Conservation (phyloP, 768 basidiomycete genomes). For the Rubroboletus pulcherrimus region DNA sequence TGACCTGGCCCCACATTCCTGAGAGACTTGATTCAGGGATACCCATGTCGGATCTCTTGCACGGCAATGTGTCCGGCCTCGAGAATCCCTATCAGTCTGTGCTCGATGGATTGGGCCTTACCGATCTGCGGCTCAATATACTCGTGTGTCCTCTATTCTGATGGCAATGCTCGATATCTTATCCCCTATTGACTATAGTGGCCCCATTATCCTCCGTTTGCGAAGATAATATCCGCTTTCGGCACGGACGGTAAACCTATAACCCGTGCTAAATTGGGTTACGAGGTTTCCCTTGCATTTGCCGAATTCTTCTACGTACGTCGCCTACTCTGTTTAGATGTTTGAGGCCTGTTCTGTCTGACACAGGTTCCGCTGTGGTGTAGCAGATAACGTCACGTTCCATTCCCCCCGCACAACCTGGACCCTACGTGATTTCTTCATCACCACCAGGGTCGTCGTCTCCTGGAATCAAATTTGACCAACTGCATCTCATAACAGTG, state of each 20-base stretch:
- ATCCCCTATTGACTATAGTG: conserved; percentile 14
- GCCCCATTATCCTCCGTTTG: conserved; percentile 25
- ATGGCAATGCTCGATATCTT: not conserved
- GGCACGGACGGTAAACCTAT: conserved; percentile 16
- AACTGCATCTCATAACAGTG: conserved; percentile 23
- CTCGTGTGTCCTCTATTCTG: conserved; percentile 13
- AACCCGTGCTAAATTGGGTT: conserved; percentile 24
- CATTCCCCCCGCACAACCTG: conserved; percentile 9
- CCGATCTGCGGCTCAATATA: conserved; percentile 20
- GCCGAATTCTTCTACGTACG: conserved; percentile 30
- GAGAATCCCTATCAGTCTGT: conserved; percentile 19
- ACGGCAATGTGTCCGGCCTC: conserved; percentile 18
- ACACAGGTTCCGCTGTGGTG: not conserved
- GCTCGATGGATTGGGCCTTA: conserved; percentile 18
- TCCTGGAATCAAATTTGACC: conserved; percentile 21
- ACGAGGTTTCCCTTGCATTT: conserved; percentile 28
- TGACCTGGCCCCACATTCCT: not conserved
- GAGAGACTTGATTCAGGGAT: conserved; percentile 12
- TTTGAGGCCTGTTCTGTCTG: not conserved
- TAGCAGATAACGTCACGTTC: conserved; percentile 20
- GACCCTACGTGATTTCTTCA: conserved; percentile 19
- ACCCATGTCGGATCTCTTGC: conserved; percentile 25
- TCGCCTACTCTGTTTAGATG: not conserved
- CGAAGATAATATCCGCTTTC: conserved; percentile 22
- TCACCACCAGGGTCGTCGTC: conserved; percentile 5